A percentile compares a stretch with the other conserved stretches of the same genome.
These are phyloP conservation scores for Apium graveolens DNA, from an alignment of 129 eudicot species.

Conservation along the genomic window DNA sequence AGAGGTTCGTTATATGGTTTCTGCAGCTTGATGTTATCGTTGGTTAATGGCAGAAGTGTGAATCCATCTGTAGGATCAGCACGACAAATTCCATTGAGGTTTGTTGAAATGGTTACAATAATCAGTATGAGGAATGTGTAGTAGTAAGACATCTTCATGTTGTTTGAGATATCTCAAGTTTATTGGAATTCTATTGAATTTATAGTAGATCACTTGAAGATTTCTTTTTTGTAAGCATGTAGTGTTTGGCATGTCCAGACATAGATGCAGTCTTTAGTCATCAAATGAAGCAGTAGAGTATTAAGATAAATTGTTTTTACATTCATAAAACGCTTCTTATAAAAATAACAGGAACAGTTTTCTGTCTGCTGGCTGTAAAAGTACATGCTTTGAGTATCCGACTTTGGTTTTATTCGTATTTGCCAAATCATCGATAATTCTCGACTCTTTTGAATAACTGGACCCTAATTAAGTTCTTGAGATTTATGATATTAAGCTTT, in stretches of 20 bases:
- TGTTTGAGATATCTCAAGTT: neutral
- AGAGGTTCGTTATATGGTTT: constrained; percentile 5
- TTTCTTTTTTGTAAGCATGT: neutral
- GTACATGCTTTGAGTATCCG: neutral
- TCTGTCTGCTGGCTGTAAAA: neutral
- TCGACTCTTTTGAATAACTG: too few relatives aligned
- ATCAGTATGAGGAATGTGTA: neutral
- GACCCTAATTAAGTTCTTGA: too few relatives aligned
- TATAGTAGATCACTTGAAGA: neutral
- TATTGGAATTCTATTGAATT: neutral
- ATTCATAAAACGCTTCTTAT: neutral
- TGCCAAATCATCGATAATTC: neutral
- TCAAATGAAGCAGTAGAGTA: too few relatives aligned
- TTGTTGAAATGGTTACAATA: neutral
- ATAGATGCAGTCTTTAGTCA: neutral
- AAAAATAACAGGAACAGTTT: neutral
- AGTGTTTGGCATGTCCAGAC: neutral
- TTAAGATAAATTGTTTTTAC: too few relatives aligned
- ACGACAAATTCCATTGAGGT: neutral
- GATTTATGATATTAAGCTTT: too few relatives aligned
- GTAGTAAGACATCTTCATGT: neutral
- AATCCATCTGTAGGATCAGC: constrained; percentile 18
- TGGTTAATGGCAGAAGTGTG: constrained; percentile 1
- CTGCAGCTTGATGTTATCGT: neutral
- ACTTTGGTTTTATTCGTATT: too few relatives aligned